Evolutionary conservation across 1,284 basidiomycete species (phyloP).

Genomic region (Ceratobasidium sp.): DNA sequence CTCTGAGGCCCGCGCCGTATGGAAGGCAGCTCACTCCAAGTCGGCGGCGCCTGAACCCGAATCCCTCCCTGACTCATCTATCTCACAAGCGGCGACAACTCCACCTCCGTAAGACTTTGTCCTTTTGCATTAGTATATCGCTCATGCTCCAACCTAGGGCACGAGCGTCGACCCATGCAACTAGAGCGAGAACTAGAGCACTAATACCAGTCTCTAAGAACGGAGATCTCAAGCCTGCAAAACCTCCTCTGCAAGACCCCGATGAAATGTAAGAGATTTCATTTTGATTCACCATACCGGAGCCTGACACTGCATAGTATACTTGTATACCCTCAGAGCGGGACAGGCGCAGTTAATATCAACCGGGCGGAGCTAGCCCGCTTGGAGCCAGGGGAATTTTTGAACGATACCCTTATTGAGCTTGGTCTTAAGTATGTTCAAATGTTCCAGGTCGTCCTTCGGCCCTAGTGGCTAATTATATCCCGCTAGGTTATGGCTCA

Average conservation of each 20-base stretch:
- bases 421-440: slow-evolving; percentile 88
- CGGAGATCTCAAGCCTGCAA: background rate
- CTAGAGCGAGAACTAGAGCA: slow-evolving; percentile 13
- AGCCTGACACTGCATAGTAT: slow-evolving; percentile 60
- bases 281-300: background rate
- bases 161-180: background rate
- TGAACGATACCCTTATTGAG: slow-evolving; percentile 97
- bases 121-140: too few species aligned
- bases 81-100: too few species aligned
- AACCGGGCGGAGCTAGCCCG: slow-evolving; percentile 81
- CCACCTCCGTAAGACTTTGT: too few species aligned
- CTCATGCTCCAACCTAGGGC: too few species aligned
- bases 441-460: too few species aligned
- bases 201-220: background rate
- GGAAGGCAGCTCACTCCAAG: too few species aligned
- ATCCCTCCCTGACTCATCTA: too few species aligned
- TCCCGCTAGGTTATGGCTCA: slow-evolving; percentile 81
- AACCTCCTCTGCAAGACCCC: slow-evolving; percentile 5
- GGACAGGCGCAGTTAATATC: slow-evolving; percentile 78
- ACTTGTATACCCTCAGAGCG: slow-evolving; percentile 75
- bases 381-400: slow-evolving; percentile 78
- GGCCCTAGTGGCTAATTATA: too few species aligned
- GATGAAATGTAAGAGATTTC: slow-evolving; percentile 33
- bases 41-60: too few species aligned
- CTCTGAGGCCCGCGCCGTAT: too few species aligned